Conservation (phyloP, 371 early-diverging fungal genomes). For the Encephalitozoon intestinalis region DNA sequence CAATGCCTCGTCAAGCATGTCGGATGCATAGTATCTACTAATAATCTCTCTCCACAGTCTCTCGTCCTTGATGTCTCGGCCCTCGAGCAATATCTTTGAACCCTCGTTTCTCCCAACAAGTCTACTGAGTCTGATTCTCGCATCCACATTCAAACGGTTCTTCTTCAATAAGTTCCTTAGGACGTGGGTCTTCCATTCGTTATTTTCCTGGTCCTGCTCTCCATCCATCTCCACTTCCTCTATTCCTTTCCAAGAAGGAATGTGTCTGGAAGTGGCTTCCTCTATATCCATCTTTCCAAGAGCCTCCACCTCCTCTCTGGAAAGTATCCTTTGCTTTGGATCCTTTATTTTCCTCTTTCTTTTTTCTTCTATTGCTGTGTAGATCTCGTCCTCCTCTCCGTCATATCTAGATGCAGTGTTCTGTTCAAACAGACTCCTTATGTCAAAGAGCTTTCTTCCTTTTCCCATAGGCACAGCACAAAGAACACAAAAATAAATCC, state of each 20-base stretch:
- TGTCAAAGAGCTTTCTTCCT: neutral
- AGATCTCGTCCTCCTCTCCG: neutral
- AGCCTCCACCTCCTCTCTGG: neutral
- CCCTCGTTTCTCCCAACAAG: neutral
- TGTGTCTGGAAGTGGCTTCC: neutral
- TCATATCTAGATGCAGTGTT: too few species aligned
- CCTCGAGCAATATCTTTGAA: neutral
- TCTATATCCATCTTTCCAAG: neutral
- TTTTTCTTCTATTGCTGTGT: neutral
- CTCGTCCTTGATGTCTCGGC: neutral
- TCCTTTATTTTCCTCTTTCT: neutral
- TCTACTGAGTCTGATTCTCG: neutral
- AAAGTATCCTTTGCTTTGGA: neutral
- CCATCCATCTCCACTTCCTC: neutral
- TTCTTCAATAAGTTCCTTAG: neutral
- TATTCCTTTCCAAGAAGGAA: neutral
- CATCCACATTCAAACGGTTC: conserved; percentile 8
- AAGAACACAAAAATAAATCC: neutral
- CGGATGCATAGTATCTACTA: neutral
- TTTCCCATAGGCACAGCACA: neutral
- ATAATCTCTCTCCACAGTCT: neutral
- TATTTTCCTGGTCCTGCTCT: neutral
- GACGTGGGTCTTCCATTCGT: neutral
- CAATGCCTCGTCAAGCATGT: neutral
- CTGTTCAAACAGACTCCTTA: neutral